Evolutionary conservation across 805 yeast genomes (phyloP), one percentile per base, ranked within the genome.

Genomic region (Metschnikowia proteae): DNA sequence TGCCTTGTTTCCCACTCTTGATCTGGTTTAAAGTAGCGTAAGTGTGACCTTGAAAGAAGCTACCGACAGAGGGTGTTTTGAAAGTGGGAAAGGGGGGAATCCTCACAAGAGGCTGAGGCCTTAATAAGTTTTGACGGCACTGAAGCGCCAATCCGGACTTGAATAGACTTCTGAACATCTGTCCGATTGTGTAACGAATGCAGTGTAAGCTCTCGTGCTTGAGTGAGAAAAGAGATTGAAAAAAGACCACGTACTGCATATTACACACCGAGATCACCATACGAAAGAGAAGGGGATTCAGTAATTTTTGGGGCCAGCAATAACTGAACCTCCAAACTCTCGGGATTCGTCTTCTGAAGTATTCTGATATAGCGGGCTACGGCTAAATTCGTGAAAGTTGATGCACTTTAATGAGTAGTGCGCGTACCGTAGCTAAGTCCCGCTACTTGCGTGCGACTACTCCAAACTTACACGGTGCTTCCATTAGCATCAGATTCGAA

Each of bases 21-120:
- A 84, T 78, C 66, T 88, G 96, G 64, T 88, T 87, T 53, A 88
- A 72, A 0, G 96, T 86, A 33, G 90, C 92, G 61, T 70, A 73
- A 60, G 81, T 69, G 52, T 70, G 75, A 55, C 76, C 82, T 38
- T 59, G 59, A 36, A 37, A 45, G 30, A 42, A 30, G 22, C 25
- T 13, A 17, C 43, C 35, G 3, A 31, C n/a, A 23, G 43, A 28
- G 61, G 60, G n/a, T 52, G 48, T 29, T 56, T 55, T 30, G 56
- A 27, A 31, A 9, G 63, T 53, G 23, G 48, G 11, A 45, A 50
- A 32, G 34, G 55, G 56, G 8, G 56, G 29, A 11, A 54, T 46
- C 26, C 40, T 40, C 35, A 30, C n/a, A 5, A 40, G 22, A 22
- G 50, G 53, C 32, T 28, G 52, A 3, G 49, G 46, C 11, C 32